These are phyloP conservation scores for Colletotrichum navitas DNA, from an alignment of 2,329 filamentous ascomycete genomes.

Conservation along the genomic window DNA sequence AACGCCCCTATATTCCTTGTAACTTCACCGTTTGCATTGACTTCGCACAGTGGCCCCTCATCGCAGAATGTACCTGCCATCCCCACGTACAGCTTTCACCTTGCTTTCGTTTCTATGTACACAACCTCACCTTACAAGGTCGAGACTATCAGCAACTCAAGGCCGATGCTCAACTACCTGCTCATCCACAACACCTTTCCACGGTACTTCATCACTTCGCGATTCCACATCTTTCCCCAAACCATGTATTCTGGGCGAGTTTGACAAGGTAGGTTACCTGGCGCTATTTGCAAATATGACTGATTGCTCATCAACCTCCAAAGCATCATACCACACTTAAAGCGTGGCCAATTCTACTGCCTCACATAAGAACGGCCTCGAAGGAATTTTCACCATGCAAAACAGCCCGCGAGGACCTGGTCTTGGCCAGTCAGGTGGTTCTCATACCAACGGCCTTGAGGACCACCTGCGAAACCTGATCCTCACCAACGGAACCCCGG, in stretches of 20 bases:
- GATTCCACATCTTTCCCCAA: not conserved
- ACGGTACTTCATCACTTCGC: not conserved
- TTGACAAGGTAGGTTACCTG: slow-evolving; percentile 22
- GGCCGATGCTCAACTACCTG: not conserved
- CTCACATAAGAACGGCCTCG: slow-evolving; percentile 14
- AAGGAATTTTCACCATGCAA: slow-evolving; percentile 24
- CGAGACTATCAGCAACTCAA: slow-evolving; percentile 20
- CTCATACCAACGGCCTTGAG: slow-evolving; percentile 62
- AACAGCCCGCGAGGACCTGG: slow-evolving; percentile 17
- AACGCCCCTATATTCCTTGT: not conserved
- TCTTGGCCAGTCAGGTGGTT: slow-evolving; percentile 49
- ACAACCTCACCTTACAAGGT: slow-evolving; percentile 7
- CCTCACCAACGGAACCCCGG: slow-evolving; percentile 61
- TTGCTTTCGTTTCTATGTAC: slow-evolving; percentile 25
- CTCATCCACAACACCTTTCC: not conserved
- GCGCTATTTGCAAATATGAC: slow-evolving; percentile 12
- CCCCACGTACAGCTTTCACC: slow-evolving; percentile 33
- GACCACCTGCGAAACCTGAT: slow-evolving; percentile 71
- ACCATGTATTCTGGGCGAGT: slow-evolving; percentile 19
- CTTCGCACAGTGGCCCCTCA: slow-evolving; percentile 36
- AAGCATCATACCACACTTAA: slow-evolving; percentile 25
- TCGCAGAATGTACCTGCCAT: slow-evolving; percentile 19
- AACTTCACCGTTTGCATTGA: not conserved
- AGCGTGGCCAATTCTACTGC: slow-evolving; percentile 20
- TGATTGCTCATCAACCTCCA: slow-evolving; percentile 27